Conservation (phyloP, 768 basidiomycete genomes). For the Calocybe cyanea region DNA sequence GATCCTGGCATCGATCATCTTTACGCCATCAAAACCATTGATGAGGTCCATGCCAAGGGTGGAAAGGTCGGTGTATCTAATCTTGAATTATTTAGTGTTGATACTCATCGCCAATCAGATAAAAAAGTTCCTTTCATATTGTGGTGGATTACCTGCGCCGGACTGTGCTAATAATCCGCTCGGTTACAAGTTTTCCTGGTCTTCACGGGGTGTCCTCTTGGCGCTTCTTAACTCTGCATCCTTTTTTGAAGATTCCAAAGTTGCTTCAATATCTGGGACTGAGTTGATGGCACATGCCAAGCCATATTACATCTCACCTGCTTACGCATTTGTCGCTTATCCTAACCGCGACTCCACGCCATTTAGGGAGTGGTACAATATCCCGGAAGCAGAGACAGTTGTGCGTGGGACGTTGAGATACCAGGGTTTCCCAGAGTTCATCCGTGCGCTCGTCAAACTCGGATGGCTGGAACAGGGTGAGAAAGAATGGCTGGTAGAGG, state of each 20-base stretch:
- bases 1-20: slow-evolving; percentile 95
- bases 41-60: slow-evolving; percentile 90
- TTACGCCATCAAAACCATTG: slow-evolving; percentile 91
- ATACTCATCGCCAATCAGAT: slow-evolving; percentile 40
- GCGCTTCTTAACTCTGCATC: slow-evolving; percentile 90
- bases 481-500: slow-evolving; percentile 75
- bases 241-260: slow-evolving; percentile 65
- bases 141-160: slow-evolving; percentile 92
- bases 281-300: slow-evolving; percentile 90
- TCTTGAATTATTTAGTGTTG: background rate
- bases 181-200: slow-evolving; percentile 99
- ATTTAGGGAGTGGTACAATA: slow-evolving; percentile 88
- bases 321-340: slow-evolving; percentile 94
- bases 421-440: slow-evolving; percentile 96
- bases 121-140: slow-evolving; percentile 91
- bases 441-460: slow-evolving; percentile 79
- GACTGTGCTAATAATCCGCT: slow-evolving; percentile 91
- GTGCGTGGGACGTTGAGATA: slow-evolving; percentile 92
- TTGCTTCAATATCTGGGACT: slow-evolving; percentile 64
- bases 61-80: slow-evolving; percentile 66
- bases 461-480: slow-evolving; percentile 78
- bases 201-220: slow-evolving; percentile 91
- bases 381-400: slow-evolving; percentile 91
- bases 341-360: slow-evolving; percentile 93
- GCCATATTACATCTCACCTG: slow-evolving; percentile 93